These are phyloP conservation scores for Plasmopara viticola DNA, from an alignment of 352 stramenopile species.

Conservation along the genomic window DNA sequence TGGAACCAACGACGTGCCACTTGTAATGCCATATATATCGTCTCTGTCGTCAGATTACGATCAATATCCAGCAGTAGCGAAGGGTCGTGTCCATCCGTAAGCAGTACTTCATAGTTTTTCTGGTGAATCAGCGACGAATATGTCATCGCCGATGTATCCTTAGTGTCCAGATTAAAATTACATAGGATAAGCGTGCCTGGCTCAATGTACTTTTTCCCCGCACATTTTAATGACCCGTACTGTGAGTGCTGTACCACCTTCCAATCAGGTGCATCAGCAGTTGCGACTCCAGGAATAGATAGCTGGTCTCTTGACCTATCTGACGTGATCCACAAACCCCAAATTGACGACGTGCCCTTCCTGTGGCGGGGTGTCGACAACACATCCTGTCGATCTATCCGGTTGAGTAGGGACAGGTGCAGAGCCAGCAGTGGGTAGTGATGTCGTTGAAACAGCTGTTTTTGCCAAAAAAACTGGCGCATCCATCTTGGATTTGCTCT, in stretches of 20 bases:
- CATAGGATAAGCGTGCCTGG: background rate
- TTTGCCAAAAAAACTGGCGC: background rate
- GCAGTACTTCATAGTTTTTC: background rate
- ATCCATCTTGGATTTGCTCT: too few species aligned
- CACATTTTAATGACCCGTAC: background rate
- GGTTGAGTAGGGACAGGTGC: background rate
- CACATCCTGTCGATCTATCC: background rate
- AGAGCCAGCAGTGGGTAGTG: background rate
- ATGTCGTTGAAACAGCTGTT: background rate
- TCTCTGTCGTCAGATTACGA: background rate
- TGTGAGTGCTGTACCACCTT: conserved; percentile 2
- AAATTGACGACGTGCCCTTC: background rate
- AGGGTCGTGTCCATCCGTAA: background rate
- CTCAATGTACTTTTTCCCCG: background rate
- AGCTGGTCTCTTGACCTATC: background rate
- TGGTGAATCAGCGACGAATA: background rate
- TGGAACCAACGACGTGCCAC: background rate
- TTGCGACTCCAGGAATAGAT: background rate
- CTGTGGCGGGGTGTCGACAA: background rate
- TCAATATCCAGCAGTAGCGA: background rate
- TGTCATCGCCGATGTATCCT: background rate
- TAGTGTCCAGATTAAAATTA: background rate
- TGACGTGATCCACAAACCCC: too few species aligned
- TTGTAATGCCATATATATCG: background rate
- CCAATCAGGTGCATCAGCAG: conserved; percentile 1